Evolutionary conservation across 805 yeast species (phyloP).

Genomic region (Scheffersomyces ergatensis): DNA sequence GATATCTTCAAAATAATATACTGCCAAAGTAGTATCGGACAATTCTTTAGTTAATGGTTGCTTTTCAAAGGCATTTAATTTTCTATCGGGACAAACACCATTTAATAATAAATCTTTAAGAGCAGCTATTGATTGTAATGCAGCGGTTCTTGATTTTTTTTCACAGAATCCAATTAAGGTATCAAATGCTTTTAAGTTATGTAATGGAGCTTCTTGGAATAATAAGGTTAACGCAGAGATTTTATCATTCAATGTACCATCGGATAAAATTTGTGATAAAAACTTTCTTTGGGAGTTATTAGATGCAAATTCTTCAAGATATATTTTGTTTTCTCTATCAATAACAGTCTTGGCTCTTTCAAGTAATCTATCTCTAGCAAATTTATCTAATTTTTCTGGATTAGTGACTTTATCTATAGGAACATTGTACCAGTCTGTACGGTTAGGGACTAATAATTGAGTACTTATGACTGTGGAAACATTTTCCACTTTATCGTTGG

Average conservation of each 20-base stretch:
- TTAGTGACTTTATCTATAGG: constrained; percentile 26
- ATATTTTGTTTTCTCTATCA: constrained; percentile 67
- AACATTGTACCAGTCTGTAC: constrained; percentile 76
- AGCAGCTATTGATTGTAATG: constrained; percentile 86
- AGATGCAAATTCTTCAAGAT: constrained; percentile 70
- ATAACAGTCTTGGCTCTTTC: constrained; percentile 66
- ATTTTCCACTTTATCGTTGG: constrained; percentile 28
- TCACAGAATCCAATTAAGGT: constrained; percentile 74
- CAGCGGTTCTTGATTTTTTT: constrained; percentile 91
- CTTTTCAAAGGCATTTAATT: constrained; percentile 74
- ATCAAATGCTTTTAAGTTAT: constrained; percentile 80
- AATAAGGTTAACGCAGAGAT: constrained; percentile 90
- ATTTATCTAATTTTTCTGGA: constrained; percentile 43
- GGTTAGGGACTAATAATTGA: constrained; percentile 57
- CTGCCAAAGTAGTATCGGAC: constrained; percentile 52
- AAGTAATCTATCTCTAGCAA: constrained; percentile 58
- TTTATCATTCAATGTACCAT: constrained; percentile 94
- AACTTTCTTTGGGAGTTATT: constrained; percentile 82
- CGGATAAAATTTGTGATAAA: constrained; percentile 79
- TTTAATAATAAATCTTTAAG: constrained; percentile 82
- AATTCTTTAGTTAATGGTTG: constrained; percentile 51
- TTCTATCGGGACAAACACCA: constrained; percentile 85
- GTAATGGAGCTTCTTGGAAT: constrained; percentile 93
- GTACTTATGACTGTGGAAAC: constrained; percentile 53
- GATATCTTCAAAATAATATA: constrained; percentile 87